phyloP scores from a whole-genome alignment of 2,329 filamentous ascomycete genomes.

The Cercospora janseana region DNA sequence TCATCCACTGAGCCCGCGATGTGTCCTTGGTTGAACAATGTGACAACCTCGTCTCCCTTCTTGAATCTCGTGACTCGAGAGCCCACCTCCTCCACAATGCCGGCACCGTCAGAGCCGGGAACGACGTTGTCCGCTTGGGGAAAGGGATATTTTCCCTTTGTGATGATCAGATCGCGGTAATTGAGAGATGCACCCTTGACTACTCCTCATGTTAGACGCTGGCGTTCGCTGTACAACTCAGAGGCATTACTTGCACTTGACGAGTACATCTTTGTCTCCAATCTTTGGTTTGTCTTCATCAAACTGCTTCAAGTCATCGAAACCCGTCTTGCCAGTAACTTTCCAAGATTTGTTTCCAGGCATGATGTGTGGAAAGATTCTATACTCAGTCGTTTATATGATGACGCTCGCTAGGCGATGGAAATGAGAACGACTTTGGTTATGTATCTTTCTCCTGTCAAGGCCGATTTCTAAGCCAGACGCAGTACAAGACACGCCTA shows the following conservation, averaged over 20 bases:
- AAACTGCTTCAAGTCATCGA: slow-evolving; percentile 60
- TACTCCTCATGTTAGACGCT: slow-evolving; percentile 27
- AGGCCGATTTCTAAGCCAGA: slow-evolving; percentile 15
- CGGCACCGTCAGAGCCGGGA: slow-evolving; percentile 54
- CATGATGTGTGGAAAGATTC: too few species aligned
- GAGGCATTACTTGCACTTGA: slow-evolving; percentile 53
- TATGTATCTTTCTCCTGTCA: too few species aligned
- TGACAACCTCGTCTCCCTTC: slow-evolving; percentile 58
- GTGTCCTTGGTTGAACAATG: slow-evolving; percentile 62
- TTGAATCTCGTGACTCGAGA: slow-evolving; percentile 57
- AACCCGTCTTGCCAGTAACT: slow-evolving; percentile 54
- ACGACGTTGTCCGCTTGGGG: slow-evolving; percentile 43
- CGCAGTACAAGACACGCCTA: slow-evolving; percentile 3
- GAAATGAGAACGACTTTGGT: too few species aligned
- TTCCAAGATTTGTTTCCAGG: slow-evolving; percentile 48
- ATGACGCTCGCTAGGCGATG: too few species aligned
- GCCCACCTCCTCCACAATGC: slow-evolving; percentile 54
- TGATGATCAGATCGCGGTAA: slow-evolving; percentile 51
- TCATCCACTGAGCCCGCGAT: slow-evolving; percentile 50
- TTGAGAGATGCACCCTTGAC: slow-evolving; percentile 51
- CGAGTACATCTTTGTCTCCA: slow-evolving; percentile 69
- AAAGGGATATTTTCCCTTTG: slow-evolving; percentile 49
- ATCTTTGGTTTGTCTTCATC: slow-evolving; percentile 56
- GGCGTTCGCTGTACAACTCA: too few species aligned
- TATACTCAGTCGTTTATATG: too few species aligned